Evolutionary conservation across 2,329 filamentous ascomycete genomes (phyloP), one percentile per base, ranked within the genome.

Genomic region (Penicillium sp.): DNA sequence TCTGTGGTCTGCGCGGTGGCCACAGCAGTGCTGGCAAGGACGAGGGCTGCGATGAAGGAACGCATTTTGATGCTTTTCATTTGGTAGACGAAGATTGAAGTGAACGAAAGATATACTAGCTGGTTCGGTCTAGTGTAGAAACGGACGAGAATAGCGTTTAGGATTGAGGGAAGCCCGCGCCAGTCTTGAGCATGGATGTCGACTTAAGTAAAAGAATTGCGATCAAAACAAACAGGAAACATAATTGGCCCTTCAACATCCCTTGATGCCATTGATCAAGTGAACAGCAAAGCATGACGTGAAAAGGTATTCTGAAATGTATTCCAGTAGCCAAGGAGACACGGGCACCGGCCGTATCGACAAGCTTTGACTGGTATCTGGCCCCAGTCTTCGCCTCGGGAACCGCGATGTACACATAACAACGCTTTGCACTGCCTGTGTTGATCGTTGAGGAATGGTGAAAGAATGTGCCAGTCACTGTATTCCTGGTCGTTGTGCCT

Each of bases 391-490:
- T 36, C 14, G 10, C 14, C 41, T 10, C 14, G 4, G 11, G 33
- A 52, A 14, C 19, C 22, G 18, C 9, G 13, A 22, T 41, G 31
- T 43, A 27, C 22, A 44, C 41, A 44, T 44, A 46, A 46, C 43
- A 46, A 31, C n/a, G 0, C 16, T 13, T 7, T 16, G 46, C 50
- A 49, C n/a, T 1, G 44, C 39, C 22, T 46, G n/a, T 60, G 60
- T 59, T 46, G 47, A 59, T 61, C 55, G 43, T 19, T 39, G 14
- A 58, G 66, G 66, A 67, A 67, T 68, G 66, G 22, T 11, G 27
- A 37, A 59, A 57, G 59, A 65, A 68, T 68, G 63, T 62, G 60
- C 61, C 59, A 60, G 57, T 60, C 58, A 51, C 59, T 51, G 58
- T 54, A 47, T 54, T 53, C 47, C 35, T 44, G 39, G 39, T 36